A percentile compares a stretch with the other conserved stretches of the same genome.
phyloP scores from a whole-genome alignment of 1,284 basidiomycete genomes.

The Boletellus sp. region DNA sequence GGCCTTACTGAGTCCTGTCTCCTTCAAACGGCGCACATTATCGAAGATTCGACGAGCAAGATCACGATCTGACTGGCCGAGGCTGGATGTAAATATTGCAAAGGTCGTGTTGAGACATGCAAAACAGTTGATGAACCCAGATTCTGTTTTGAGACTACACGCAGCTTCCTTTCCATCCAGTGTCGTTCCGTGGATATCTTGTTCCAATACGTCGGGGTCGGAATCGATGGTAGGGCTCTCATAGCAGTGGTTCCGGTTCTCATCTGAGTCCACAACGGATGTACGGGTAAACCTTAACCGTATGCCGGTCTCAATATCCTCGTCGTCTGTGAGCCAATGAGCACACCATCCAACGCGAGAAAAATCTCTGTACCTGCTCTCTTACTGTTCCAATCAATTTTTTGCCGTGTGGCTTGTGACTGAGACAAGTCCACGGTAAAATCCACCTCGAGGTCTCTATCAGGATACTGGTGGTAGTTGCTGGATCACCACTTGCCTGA shows the following conservation, averaged over 20 bases:
- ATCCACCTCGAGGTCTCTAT: slow-evolving; percentile 45
- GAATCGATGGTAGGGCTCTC: slow-evolving; percentile 16
- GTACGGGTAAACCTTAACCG: slow-evolving; percentile 43
- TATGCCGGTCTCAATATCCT: slow-evolving; percentile 69
- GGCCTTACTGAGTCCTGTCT: slow-evolving; percentile 46
- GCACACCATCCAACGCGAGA: background rate
- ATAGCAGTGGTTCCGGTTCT: slow-evolving; percentile 15
- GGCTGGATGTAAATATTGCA: slow-evolving; percentile 32
- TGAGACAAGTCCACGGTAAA: slow-evolving; percentile 65
- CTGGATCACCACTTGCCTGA: slow-evolving; percentile 41
- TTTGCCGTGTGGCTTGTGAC: slow-evolving; percentile 47
- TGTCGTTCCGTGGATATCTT: slow-evolving; percentile 44
- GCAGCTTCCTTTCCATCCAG: slow-evolving; percentile 45
- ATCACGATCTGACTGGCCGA: slow-evolving; percentile 36
- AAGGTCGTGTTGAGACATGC: slow-evolving; percentile 52
- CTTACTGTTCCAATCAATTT: slow-evolving; percentile 79
- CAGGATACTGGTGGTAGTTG: background rate
- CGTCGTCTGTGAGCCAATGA: slow-evolving; percentile 55
- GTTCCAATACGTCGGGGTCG: background rate
- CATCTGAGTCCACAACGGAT: slow-evolving; percentile 3
- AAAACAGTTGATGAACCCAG: slow-evolving; percentile 54
- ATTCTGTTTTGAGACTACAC: slow-evolving; percentile 42
- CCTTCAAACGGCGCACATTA: slow-evolving; percentile 39
- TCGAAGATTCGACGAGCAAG: slow-evolving; percentile 41
- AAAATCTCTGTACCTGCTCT: slow-evolving; percentile 58